Conservation (phyloP, 1,139 yeast genomes). For the Lipomyces yarrowii region DNA sequence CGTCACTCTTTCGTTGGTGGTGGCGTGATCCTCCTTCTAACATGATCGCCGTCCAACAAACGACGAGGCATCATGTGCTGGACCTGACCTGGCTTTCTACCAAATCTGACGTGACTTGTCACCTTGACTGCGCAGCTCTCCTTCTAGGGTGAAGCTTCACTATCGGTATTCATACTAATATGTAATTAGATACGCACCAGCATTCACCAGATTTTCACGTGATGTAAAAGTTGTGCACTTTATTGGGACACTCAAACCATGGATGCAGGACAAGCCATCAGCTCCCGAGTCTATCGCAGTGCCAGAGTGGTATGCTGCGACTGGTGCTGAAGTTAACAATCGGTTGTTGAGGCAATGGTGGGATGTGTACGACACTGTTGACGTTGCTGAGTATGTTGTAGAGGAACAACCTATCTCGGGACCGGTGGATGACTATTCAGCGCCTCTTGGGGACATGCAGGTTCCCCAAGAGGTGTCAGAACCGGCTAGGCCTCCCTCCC, state of each 20-base stretch:
- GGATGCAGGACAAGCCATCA: slow-evolving; percentile 48
- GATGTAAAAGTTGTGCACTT: slow-evolving; percentile 72
- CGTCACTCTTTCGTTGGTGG: too few species aligned
- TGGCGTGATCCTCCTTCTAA: too few species aligned
- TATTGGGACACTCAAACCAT: slow-evolving; percentile 82
- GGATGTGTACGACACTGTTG: slow-evolving; percentile 26
- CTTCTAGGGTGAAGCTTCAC: not conserved
- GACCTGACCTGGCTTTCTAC: too few species aligned
- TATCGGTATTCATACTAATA: not conserved
- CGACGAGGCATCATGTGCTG: too few species aligned
- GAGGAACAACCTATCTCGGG: slow-evolving; percentile 1
- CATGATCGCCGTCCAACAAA: too few species aligned
- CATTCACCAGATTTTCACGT: slow-evolving; percentile 60
- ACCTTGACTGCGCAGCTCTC: not conserved
- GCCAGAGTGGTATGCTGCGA: slow-evolving; percentile 13
- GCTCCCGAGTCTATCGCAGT: slow-evolving; percentile 20
- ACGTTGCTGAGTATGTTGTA: not conserved
- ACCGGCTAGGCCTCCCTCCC: slow-evolving; percentile 3
- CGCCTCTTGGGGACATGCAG: not conserved
- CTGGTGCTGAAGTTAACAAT: slow-evolving; percentile 19
- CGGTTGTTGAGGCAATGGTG: slow-evolving; percentile 35
- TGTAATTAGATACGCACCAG: slow-evolving; percentile 61
- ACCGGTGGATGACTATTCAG: slow-evolving; percentile 29
- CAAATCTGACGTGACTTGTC: too few species aligned
- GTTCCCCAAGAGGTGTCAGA: not conserved